Conservation (phyloP, 768 basidiomycete genomes). For the Kockovaella imperatae region DNA sequence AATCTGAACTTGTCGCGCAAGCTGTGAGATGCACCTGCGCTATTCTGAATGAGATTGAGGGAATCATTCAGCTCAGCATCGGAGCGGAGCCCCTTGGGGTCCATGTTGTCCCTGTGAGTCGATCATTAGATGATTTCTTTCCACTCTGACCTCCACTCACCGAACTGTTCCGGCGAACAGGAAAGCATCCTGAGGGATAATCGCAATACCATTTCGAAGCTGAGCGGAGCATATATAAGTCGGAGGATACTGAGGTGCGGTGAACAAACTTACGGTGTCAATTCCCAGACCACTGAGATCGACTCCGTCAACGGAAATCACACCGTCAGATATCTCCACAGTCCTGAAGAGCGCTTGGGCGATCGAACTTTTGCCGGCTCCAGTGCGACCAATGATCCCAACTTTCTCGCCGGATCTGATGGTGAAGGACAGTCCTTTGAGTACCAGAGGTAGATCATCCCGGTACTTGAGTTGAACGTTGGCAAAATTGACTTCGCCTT, state of each 20-base stretch:
- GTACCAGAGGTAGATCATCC: conserved; percentile 65
- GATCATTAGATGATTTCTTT: not conserved
- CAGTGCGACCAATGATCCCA: conserved; percentile 67
- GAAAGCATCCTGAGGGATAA: conserved; percentile 62
- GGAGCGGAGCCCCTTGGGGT: conserved; percentile 52
- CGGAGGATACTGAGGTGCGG: not conserved
- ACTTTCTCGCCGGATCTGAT: conserved; percentile 69
- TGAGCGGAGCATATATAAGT: conserved; percentile 4
- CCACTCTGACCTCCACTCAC: conserved; percentile 5
- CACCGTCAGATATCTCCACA: conserved; percentile 57
- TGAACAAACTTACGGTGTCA: conserved; percentile 42
- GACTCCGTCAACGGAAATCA: conserved; percentile 49
- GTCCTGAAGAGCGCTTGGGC: conserved; percentile 53
- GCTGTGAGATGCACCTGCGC: conserved; percentile 43
- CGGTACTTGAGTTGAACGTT: conserved; percentile 58
- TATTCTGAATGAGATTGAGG: conserved; percentile 55
- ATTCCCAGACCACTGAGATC: conserved; percentile 53
- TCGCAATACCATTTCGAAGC: conserved; percentile 53
- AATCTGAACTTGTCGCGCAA: conserved; percentile 59
- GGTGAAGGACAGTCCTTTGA: conserved; percentile 62
- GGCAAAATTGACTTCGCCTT: conserved; percentile 67
- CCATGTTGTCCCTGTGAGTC: conserved; percentile 48
- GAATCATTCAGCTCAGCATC: conserved; percentile 60
- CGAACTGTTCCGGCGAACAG: conserved; percentile 46
- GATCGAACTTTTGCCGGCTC: conserved; percentile 47